phyloP scores from a whole-genome alignment of 345 rosid genomes.

The Pistacia atlantica region DNA sequence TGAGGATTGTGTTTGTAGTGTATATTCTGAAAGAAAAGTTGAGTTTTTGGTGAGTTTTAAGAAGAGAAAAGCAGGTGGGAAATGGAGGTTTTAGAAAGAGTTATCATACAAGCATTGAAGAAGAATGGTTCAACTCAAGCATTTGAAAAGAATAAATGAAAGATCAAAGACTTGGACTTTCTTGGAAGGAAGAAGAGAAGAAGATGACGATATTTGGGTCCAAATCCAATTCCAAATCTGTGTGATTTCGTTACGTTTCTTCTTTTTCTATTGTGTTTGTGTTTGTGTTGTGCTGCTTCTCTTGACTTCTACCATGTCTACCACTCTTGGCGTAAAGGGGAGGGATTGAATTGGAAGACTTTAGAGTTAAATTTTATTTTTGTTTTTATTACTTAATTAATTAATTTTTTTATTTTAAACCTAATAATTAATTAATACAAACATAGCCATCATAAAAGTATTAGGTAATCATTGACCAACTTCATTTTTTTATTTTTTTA shows the following conservation, averaged over 20 bases:
- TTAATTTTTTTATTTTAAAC: no score
- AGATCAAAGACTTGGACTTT: conserved; percentile 8
- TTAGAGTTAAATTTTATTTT: background rate
- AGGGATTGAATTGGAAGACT: background rate
- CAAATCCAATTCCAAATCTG: background rate
- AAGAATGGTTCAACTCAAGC: no score
- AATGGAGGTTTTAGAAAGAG: background rate
- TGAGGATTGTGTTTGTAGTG: conserved; percentile 8
- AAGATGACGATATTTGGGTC: conserved; percentile 31
- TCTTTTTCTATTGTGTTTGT: background rate
- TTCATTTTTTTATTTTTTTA: background rate
- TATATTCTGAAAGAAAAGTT: background rate
- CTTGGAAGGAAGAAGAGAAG: conserved; percentile 19
- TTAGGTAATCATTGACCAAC: no score
- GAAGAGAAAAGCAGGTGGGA: background rate
- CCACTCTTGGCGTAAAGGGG: background rate
- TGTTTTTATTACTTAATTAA: background rate
- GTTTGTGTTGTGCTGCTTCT: no score
- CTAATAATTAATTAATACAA: no score
- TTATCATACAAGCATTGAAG: no score
- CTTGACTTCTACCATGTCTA: conserved; percentile 6
- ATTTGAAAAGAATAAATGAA: background rate
- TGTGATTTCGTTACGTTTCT: conserved; percentile 4
- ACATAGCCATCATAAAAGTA: background rate
- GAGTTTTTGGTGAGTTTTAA: background rate